Evolutionary conservation across 2,329 filamentous ascomycete genomes (phyloP).

Genomic region (Chaetothyriales sp.): DNA sequence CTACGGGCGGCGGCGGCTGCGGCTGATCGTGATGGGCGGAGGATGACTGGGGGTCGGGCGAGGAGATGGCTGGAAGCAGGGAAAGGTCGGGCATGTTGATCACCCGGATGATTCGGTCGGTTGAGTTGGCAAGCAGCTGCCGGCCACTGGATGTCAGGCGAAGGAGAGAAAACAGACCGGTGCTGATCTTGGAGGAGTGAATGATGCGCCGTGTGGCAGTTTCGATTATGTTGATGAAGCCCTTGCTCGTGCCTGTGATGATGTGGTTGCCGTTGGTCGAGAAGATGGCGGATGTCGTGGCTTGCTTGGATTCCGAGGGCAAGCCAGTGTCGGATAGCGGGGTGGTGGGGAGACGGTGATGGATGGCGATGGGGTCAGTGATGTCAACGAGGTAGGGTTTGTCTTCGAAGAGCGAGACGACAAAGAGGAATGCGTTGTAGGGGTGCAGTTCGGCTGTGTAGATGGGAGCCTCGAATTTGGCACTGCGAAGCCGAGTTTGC

Average conservation of each 20-base stretch:
- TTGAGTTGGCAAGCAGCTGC: constrained; percentile 80
- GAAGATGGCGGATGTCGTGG: constrained; percentile 85
- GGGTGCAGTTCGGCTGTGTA: constrained; percentile 95
- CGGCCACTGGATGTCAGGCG: constrained; percentile 71
- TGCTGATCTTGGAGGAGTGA: constrained; percentile 76
- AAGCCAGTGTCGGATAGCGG: constrained; percentile 54
- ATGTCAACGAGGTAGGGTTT: constrained; percentile 79
- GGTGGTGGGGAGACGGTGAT: constrained; percentile 63
- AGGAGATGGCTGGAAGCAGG: constrained; percentile 15
- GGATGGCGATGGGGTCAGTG: constrained; percentile 51
- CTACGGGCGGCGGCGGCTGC: constrained; percentile 7
- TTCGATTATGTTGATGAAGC: constrained; percentile 90
- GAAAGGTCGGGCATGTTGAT: constrained; percentile 69
- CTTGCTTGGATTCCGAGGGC: constrained; percentile 75
- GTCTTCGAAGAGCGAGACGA: constrained; percentile 86
- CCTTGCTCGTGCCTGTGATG: constrained; percentile 83
- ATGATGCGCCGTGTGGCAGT: constrained; percentile 65
- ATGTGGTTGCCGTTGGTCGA: constrained; percentile 75
- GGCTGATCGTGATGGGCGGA: constrained; percentile 6
- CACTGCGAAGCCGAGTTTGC: constrained; percentile 57
- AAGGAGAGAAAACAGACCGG: constrained; percentile 74
- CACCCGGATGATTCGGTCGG: constrained; percentile 87
- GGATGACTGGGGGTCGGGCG: constrained; percentile 1
- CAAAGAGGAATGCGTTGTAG: constrained; percentile 70
- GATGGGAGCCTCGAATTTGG: constrained; percentile 81